Evolutionary conservation across 75 land plant species (phyloP), one percentile per base, ranked within the genome.

Genomic region (Sequoiadendron giganteum): DNA sequence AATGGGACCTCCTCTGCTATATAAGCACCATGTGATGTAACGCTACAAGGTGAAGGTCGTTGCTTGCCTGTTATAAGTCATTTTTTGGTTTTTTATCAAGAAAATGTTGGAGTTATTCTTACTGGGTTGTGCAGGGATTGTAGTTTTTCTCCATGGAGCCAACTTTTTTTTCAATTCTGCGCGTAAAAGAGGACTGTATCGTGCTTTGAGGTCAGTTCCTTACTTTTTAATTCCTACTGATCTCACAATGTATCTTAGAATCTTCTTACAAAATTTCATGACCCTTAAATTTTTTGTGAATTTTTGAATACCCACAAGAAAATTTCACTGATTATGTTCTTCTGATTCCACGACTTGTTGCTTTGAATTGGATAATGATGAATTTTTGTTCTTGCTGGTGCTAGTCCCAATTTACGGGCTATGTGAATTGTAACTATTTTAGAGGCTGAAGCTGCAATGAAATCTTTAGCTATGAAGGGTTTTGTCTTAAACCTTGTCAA

Each of bases 131-230:
- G 91, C 94, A 2, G 91, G 92, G 19, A 77, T 91, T 13, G 92
- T 93, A 49, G 87, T 91, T 39, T 88, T 93, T 88, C 90, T 93
- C 39, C 94, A 93, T 56, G 90, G 92, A 56, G 92, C 89, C 83
- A 91, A 91, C 45, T 91, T 93, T 87, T 85, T 93, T 89, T 93
- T 93, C 90, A 89, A 88, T 75, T 77, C 19, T 10, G 83, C 88
- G 52, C 87, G 90, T n/a, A 87, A 84, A 15, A 91, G 85, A 32
- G 30, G 85, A 16, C 79, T 82, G 16, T 36, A 88, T n/a, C 91
- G 93, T 28, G 68, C 91, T 28, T 54, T 92, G 86, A 90, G 90
- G 93, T 92, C 15, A 28, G 84, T 43, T 81, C 45, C 40, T 7
- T 68, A 28, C 0, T 11, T 36, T 52, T 15, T 14, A 52, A 52